Percentiles rank a stretch among this genome's conserved stretches.
Evolutionary conservation across 345 rosid genomes (phyloP).

Genomic region (Camelina laxa): DNA sequence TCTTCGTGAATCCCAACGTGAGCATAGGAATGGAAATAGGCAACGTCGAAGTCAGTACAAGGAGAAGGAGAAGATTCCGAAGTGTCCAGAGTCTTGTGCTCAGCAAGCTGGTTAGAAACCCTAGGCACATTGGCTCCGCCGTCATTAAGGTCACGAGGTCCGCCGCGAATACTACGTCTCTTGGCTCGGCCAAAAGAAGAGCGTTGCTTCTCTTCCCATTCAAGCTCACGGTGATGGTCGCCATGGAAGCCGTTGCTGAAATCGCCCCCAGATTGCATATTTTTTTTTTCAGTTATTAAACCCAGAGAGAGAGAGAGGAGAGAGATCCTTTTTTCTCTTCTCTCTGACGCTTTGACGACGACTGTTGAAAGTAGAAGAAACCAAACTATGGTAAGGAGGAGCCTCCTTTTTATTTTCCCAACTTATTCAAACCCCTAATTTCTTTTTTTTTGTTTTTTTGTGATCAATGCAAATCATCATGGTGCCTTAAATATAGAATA

Average conservation of each 20-base stretch:
- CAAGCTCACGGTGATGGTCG: slow-evolving; percentile 45
- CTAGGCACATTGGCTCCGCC: slow-evolving; percentile 46
- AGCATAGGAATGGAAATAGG: slow-evolving; percentile 87
- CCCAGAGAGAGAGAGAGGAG: slow-evolving; percentile 26
- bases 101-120: slow-evolving; percentile 52
- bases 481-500: too few species aligned
- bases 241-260: slow-evolving; percentile 64
- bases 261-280: slow-evolving; percentile 56
- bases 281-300: slow-evolving; percentile 18
- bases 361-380: slow-evolving; percentile 16
- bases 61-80: slow-evolving; percentile 50
- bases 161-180: slow-evolving; percentile 37
- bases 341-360: slow-evolving; percentile 39
- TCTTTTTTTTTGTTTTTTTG: background rate
- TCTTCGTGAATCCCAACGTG: slow-evolving; percentile 96
- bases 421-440: background rate
- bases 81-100: slow-evolving; percentile 34
- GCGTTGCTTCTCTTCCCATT: slow-evolving; percentile 38
- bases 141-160: slow-evolving; percentile 38
- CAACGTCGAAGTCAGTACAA: slow-evolving; percentile 84
- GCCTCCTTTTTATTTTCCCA: slow-evolving; percentile 5
- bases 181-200: slow-evolving; percentile 37
- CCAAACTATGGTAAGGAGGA: background rate
- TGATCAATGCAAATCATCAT: background rate
- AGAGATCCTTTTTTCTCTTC: background rate